Base-by-base conservation (phyloP, 1,284 basidiomycete genomes). In the Ustilago xerochloae region DNA sequence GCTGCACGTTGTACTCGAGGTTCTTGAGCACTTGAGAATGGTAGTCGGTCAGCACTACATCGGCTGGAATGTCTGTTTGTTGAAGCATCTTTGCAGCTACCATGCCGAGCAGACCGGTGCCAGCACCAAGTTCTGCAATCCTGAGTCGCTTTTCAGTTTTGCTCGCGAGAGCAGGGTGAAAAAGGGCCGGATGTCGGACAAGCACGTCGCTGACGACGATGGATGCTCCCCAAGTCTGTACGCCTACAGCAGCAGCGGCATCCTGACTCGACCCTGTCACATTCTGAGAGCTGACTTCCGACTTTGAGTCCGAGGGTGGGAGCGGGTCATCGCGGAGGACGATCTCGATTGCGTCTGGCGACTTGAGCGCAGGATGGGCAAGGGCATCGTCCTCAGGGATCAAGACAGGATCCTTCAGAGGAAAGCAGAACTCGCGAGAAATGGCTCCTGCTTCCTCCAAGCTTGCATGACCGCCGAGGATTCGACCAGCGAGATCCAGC, bases 1-100 rank as follows among this genome's bases (percentile, higher is more conserved):
- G 49, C 4, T 35, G 6, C 18, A 68, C 65, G 24, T 76, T 76
- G 58, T 62, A 46, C 10, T 53, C 28, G 16, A 76, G 43, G 18
- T 76, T 76, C 6, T 29, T 35, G 4, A 76, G 56, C 26, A 76
- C 74, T 30, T 73, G 56, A 18, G 36, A 18, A 41, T 76, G 74
- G 47, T 73, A 76, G 38, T 76, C 74, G 5, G 72, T 65, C 35
- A 77, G 58, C 9, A 74, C 61, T 10, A 79, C 63, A n/a, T 72
- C 55, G 1, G 64, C 63, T 3, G 30, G 16, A 3, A 22, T 36
- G 26, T 38, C 10, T 4, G 24, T 45, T 12, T 60, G 61, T 16
- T 72, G 45, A 5, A 75, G 56, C 15, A 63, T 15, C 35, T 62
- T 72, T 6, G 70, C 74, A 6, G 71, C 49, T 10, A 32, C 69